These are phyloP conservation scores for Spiromastix sp. DNA, from an alignment of 2,329 filamentous ascomycete species.

Conservation along the genomic window DNA sequence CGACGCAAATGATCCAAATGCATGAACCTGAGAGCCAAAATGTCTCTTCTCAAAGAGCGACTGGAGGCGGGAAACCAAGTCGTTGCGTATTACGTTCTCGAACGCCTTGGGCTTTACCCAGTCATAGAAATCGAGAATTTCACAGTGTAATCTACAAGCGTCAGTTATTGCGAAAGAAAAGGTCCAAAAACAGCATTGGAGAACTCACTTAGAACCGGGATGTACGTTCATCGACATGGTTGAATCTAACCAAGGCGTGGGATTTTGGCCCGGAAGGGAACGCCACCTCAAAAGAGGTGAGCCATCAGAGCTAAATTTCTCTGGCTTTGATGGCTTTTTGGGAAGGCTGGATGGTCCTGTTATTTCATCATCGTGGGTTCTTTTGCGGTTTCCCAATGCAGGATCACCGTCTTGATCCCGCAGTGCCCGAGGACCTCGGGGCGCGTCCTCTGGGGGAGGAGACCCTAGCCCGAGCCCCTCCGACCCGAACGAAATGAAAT, in stretches of 20 bases:
- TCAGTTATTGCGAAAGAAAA: neutral
- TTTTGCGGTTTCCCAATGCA: conserved; percentile 59
- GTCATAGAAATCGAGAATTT: conserved; percentile 80
- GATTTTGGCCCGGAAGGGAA: conserved; percentile 27
- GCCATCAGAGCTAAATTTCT: conserved; percentile 42
- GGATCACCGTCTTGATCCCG: conserved; percentile 26
- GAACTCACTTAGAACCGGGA: conserved; percentile 23
- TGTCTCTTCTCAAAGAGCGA: conserved; percentile 48
- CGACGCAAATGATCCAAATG: conserved; percentile 92
- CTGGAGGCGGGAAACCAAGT: conserved; percentile 61
- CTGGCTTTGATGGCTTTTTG: conserved; percentile 44
- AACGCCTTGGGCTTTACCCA: conserved; percentile 68
- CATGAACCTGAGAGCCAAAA: conserved; percentile 52
- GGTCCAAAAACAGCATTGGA: neutral
- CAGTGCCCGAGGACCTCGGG: conserved; percentile 23
- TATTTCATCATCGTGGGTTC: conserved; percentile 60
- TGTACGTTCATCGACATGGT: conserved; percentile 21
- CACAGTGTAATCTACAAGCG: conserved; percentile 65
- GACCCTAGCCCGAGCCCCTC: conserved; percentile 37
- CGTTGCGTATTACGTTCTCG: conserved; percentile 63
- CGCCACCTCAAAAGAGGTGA: conserved; percentile 45
- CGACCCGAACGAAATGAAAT: conserved; percentile 83
- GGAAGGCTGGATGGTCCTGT: conserved; percentile 37
- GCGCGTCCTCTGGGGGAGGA: conserved; percentile 25
- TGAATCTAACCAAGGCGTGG: conserved; percentile 52